Evolutionary conservation across 169 alveolate species (phyloP).

Genomic region (Plasmodium relictum): DNA sequence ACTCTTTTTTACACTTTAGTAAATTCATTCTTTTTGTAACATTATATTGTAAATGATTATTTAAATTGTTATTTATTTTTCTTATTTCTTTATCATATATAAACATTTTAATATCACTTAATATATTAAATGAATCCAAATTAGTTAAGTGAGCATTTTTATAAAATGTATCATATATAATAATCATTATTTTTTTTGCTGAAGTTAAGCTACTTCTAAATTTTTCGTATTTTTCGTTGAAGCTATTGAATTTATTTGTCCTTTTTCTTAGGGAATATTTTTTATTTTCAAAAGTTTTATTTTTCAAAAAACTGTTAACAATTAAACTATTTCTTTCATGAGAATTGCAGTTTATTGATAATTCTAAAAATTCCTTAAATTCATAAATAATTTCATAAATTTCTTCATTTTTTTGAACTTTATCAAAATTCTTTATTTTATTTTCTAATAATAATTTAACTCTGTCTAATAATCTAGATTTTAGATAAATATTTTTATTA

Average conservation of each 20-base stretch:
- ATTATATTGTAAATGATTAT: neutral
- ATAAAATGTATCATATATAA: slow-evolving; percentile 2
- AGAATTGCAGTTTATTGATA: neutral
- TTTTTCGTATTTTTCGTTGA: slow-evolving; percentile 16
- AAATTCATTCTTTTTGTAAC: neutral
- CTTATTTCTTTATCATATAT: slow-evolving; percentile 20
- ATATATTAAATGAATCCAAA: neutral
- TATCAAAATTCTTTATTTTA: slow-evolving; percentile 37
- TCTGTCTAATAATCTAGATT: neutral
- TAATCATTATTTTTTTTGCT: slow-evolving; percentile 5
- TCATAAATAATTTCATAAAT: slow-evolving; percentile 25
- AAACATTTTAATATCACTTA: slow-evolving; percentile 36
- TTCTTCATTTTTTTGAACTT: neutral
- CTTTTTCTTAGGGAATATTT: slow-evolving; percentile 13
- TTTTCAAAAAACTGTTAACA: slow-evolving; percentile 6
- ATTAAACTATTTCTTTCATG: slow-evolving; percentile 8
- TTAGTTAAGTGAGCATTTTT: slow-evolving; percentile 1
- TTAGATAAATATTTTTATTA: slow-evolving; percentile 18
- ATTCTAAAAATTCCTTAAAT: neutral
- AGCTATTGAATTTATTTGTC: neutral
- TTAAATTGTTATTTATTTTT: slow-evolving; percentile 13
- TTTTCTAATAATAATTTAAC: slow-evolving; percentile 23
- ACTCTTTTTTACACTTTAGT: neutral
- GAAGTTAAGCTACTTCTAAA: slow-evolving; percentile 19
- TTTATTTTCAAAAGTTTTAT: neutral